Evolutionary conservation across 2,329 filamentous ascomycete genomes (phyloP).

Genomic region (Epichloe coenophiala): DNA sequence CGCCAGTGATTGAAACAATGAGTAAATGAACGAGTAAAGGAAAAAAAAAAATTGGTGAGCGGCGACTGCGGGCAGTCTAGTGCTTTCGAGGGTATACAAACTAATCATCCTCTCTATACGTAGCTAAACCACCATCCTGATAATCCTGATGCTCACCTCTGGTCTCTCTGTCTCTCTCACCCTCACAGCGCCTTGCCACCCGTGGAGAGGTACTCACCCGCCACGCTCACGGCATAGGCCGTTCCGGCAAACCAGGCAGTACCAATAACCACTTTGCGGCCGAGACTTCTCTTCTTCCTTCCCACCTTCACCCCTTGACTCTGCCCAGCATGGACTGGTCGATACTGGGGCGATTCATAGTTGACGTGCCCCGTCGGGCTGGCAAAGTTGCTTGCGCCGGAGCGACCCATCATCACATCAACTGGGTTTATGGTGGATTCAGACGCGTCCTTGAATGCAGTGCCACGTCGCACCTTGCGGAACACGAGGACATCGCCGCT

Average conservation of each 20-base stretch:
- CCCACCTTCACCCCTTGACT: slow-evolving; percentile 13
- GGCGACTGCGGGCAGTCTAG: not conserved
- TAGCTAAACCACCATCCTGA: not conserved
- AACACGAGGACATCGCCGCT: slow-evolving; percentile 52
- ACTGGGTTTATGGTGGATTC: slow-evolving; percentile 39
- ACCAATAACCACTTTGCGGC: slow-evolving; percentile 37
- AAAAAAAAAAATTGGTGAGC: not conserved
- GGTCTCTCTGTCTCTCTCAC: not conserved
- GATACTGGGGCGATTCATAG: slow-evolving; percentile 31
- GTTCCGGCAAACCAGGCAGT: slow-evolving; percentile 40
- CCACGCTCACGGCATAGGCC: slow-evolving; percentile 44
- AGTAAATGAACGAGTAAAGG: not conserved
- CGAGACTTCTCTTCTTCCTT: slow-evolving; percentile 28
- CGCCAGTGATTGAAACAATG: not conserved
- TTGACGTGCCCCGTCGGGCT: slow-evolving; percentile 55
- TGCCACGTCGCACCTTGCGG: slow-evolving; percentile 36
- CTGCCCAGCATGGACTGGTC: slow-evolving; percentile 24
- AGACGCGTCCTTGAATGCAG: slow-evolving; percentile 5
- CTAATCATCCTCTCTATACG: not conserved
- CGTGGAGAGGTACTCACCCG: slow-evolving; percentile 43
- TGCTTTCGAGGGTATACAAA: slow-evolving; percentile 3
- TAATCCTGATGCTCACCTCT: not conserved
- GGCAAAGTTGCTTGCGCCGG: slow-evolving; percentile 42
- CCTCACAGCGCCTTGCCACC: slow-evolving; percentile 19
- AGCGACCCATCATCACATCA: slow-evolving; percentile 37